A percentile compares a stretch with the other conserved stretches of the same genome.
Conservation (phyloP, 495 filamentous ascomycete species). For the Glutinoglossum americanum region DNA sequence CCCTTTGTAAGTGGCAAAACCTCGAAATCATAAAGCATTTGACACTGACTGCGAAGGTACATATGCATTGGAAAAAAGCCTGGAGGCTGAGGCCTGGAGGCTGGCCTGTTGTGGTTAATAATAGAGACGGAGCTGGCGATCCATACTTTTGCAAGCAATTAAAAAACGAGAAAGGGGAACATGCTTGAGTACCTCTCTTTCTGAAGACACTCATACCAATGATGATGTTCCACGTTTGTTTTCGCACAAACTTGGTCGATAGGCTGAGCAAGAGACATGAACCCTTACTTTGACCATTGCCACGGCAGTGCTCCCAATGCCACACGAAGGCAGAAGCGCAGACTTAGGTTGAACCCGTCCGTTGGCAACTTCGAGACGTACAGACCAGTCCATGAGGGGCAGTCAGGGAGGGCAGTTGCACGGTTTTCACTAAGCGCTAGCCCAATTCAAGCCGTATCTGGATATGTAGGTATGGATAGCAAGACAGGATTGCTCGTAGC, state of each 20-base stretch:
- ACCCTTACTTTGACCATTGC: background rate
- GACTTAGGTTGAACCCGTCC: background rate
- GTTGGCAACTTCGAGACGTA: background rate
- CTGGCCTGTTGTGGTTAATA: background rate
- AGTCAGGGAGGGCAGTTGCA: background rate
- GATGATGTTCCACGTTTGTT: background rate
- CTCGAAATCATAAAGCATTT: slow-evolving; percentile 4
- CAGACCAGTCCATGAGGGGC: background rate
- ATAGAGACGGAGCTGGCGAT: slow-evolving; percentile 6
- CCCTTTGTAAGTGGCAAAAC: slow-evolving; percentile 36
- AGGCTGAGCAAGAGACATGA: background rate
- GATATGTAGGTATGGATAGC: background rate
- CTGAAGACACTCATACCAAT: background rate
- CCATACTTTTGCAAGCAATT: background rate
- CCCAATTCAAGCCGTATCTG: background rate
- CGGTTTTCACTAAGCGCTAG: background rate
- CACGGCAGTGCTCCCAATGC: background rate
- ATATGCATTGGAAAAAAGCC: slow-evolving; percentile 32
- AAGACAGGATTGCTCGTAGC: background rate
- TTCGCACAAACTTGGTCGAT: background rate
- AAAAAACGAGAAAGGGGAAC: background rate
- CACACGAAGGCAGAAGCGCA: background rate
- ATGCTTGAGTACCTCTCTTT: background rate
- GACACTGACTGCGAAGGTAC: slow-evolving; percentile 19
- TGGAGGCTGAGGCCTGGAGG: background rate